Evolutionary conservation across 148 eudicot species (phyloP), one percentile per base, ranked within the genome.

Genomic region (Heliosperma pusillum): DNA sequence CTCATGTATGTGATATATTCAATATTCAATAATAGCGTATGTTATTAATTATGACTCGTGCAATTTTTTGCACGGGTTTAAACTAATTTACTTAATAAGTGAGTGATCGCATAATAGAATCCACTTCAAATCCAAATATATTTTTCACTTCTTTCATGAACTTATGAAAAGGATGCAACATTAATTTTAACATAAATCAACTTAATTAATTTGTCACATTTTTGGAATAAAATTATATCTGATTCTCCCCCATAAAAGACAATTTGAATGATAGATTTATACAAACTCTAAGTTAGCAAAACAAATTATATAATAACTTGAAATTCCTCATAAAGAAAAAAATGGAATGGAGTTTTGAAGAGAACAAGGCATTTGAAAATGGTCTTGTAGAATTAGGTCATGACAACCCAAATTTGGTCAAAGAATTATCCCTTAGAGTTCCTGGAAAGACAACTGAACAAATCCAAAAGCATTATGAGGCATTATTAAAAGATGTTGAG

Each of bases 281-380:
- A 22, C 5, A 20, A 59, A 59, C 13, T 8, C 25, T 10, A 59
- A 20, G 4, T 59, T 50, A 50, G 17, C 3, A 50, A 50, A 45
- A 45, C 15, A 47, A 36, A 50, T 50, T 50, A 50, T 3, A 20
- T 59, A 22, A n/a, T 59, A 9, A 59, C 22, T 59, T 59, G 11
- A 53, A 53, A 2, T 30, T 52, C 22, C 3, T 20, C 56, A 73
- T 40, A 9, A 21, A 21, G 40, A 11, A 42, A 61, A 53, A 53
- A 1, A 70, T 70, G 74, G 67, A 40, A 17, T 75, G 78, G 78
- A 75, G 5, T 2, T 30, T 30, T 69, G 75, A 61, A n/a, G 82
- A 80, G 64, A 75, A 63, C 50, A 75, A 75, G 71, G 33, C 24
- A 64, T 80, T 80, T 75, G 82, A 75, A 29, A 75, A 75, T 75